These are phyloP conservation scores for Phanerochaete sordida DNA, from an alignment of 768 basidiomycete species.

Conservation along the genomic window DNA sequence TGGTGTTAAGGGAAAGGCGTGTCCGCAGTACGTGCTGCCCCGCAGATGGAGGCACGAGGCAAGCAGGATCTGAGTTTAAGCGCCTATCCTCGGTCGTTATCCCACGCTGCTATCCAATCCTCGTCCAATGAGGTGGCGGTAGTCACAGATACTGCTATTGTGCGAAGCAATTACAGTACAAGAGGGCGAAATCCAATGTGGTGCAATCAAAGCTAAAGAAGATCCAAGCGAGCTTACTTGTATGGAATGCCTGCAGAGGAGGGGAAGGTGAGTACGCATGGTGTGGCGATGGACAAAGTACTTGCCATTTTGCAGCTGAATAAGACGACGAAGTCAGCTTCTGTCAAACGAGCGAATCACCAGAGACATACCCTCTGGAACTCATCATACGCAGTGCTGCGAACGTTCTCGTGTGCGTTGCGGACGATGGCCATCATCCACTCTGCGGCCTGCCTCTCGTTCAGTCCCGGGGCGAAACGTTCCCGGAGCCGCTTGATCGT, in stretches of 20 bases:
- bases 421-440: conserved; percentile 86
- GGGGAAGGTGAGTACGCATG: not conserved
- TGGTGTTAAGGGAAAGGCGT: not conserved
- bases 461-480: conserved; percentile 78
- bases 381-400: conserved; percentile 93
- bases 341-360: not conserved
- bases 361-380: conserved; percentile 74
- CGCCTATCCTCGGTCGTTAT: not conserved
- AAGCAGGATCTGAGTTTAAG: not conserved
- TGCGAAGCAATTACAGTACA: too few relatives aligned
- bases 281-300: conserved; percentile 14
- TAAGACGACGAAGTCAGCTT: conserved; percentile 8
- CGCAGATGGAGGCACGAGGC: not conserved
- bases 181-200: too few relatives aligned
- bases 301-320: conserved; percentile 45
- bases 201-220: not conserved
- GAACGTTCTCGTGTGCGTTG: conserved; percentile 93
- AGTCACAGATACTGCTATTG: too few relatives aligned
- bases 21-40: not conserved
- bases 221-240: conserved; percentile 22
- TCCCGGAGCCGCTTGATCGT: conserved; percentile 87
- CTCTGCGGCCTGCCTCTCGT: conserved; percentile 89
- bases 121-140: too few relatives aligned
- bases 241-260: conserved; percentile 30
- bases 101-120: not conserved